Percentiles rank a stretch among this genome's conserved stretches.
phyloP scores from a whole-genome alignment of 805 yeast species.

The Teunomyces funiuensis region DNA sequence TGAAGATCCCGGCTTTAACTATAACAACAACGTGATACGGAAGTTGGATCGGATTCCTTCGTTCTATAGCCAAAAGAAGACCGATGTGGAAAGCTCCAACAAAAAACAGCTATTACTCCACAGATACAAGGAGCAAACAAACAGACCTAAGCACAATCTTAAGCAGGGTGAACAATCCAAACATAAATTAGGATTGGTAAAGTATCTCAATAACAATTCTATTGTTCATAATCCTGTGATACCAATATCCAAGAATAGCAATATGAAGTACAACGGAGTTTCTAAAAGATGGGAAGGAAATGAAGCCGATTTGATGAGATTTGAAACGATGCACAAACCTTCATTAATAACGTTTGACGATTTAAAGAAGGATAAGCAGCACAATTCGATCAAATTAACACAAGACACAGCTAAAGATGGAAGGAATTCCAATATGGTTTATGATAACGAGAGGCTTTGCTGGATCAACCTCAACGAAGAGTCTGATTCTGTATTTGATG shows the following conservation, averaged over 20 bases:
- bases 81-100: constrained; percentile 1
- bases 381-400: background rate
- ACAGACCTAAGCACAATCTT: background rate
- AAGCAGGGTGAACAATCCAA: constrained; percentile 3
- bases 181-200: constrained; percentile 29
- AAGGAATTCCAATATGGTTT: constrained; percentile 51
- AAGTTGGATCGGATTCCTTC: constrained; percentile 44
- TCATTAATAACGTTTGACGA: constrained; percentile 35
- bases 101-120: constrained; percentile 29
- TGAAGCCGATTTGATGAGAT: constrained; percentile 53
- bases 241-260: constrained; percentile 19
- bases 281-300: constrained; percentile 65
- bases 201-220: constrained; percentile 25
- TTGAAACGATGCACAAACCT: constrained; percentile 45
- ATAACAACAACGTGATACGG: constrained; percentile 32
- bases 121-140: constrained; percentile 20
- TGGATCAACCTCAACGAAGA: constrained; percentile 53
- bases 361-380: constrained; percentile 13
- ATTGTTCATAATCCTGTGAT: constrained; percentile 11
- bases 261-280: constrained; percentile 54
- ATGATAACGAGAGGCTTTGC: constrained; percentile 53
- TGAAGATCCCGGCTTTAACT: constrained; percentile 31
- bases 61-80: constrained; percentile 24
- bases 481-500: constrained; percentile 47
- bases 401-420: constrained; percentile 6